phyloP scores from a whole-genome alignment of 257 asterid genomes.

The Petrea volubilis region DNA sequence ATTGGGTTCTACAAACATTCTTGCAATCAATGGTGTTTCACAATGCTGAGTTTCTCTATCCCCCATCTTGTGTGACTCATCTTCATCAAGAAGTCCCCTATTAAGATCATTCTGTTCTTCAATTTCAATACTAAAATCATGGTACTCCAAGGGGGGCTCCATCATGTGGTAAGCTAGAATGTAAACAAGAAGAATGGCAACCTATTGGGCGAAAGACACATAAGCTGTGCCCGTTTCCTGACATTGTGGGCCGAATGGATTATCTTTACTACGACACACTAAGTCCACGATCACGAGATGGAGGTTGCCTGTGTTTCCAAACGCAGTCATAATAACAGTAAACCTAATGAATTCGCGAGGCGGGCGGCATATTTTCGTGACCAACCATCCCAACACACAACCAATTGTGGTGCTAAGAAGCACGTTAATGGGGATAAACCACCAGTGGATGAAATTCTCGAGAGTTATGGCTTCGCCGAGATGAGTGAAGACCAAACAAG shows the following conservation, averaged over 20 bases:
- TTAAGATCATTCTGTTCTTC: constrained; percentile 68
- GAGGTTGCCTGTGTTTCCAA: constrained; percentile 95
- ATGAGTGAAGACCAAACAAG: constrained; percentile 79
- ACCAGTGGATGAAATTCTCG: constrained; percentile 67
- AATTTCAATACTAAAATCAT: constrained; percentile 51
- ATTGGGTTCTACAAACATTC: constrained; percentile 46
- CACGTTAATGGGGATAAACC: constrained; percentile 95
- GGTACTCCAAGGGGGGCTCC: constrained; percentile 80
- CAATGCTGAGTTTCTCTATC: constrained; percentile 77
- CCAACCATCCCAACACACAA: constrained; percentile 71
- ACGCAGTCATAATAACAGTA: constrained; percentile 82
- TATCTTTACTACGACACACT: constrained; percentile 63
- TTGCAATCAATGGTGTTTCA: constrained; percentile 77
- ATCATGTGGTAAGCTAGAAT: constrained; percentile 97
- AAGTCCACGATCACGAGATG: constrained; percentile 89
- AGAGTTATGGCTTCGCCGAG: constrained; percentile 80
- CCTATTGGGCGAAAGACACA: constrained; percentile 93
- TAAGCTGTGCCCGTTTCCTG: constrained; percentile 69
- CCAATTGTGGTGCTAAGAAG: constrained; percentile 79
- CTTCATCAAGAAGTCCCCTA: constrained; percentile 81
- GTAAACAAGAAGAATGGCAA: constrained; percentile 82
- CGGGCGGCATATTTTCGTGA: constrained; percentile 67
- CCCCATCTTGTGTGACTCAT: constrained; percentile 98
- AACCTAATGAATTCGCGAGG: constrained; percentile 78
- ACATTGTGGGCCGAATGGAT: constrained; percentile 74